Base-by-base conservation (phyloP, 2,329 filamentous ascomycete genomes). In the Hypoxylon sp. region DNA sequence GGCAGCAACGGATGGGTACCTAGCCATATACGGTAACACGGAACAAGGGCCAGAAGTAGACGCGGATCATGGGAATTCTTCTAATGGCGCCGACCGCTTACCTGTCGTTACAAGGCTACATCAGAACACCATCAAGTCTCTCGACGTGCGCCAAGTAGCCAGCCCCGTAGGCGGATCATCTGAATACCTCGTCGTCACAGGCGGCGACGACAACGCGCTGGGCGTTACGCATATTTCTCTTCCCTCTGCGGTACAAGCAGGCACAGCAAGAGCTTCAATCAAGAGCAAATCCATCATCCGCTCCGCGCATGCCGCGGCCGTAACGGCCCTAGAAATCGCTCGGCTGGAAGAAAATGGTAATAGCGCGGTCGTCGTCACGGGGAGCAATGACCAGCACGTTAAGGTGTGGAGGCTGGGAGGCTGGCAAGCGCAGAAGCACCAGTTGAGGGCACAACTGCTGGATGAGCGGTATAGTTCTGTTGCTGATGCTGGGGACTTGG, bases 181-280 rank as follows among this genome's bases (percentile, higher is more conserved):
- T 70, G 79, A 56, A 72, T 81, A 71, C 71, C 67, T 92, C 0
- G 75, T 97, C 17, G 78, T 93, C 3, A 94, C 93, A 0, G 93
- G 93, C 25, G 94, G 96, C 21, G 96, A 99, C 74, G 96, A 98
- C 78, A 96, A 96, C 68, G 91, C 91, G 2, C 78, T 98, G 0
- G 90, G 87, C 0, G 60, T 79, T 6, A 45, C 63, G 34, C 76
- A 72, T 41, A 73, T 76, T 13, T 74, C 3, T 43, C 36, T 58
- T n/a, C 67, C 25, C 13, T 28, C 63, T 11, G 30, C 72, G 5
- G 36, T 46, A 21, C 46, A 23, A 23, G 21, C 36, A 13, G 28
- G 62, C 25, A n/a, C 25, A 13, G 3, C 53, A 36, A n/a, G 17
- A 10, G 3, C 51, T 43, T 65, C 61, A 23, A 38, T 76, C 55